phyloP scores from a whole-genome alignment of 495 filamentous ascomycete species.

The Trypethelium eluteriae region DNA sequence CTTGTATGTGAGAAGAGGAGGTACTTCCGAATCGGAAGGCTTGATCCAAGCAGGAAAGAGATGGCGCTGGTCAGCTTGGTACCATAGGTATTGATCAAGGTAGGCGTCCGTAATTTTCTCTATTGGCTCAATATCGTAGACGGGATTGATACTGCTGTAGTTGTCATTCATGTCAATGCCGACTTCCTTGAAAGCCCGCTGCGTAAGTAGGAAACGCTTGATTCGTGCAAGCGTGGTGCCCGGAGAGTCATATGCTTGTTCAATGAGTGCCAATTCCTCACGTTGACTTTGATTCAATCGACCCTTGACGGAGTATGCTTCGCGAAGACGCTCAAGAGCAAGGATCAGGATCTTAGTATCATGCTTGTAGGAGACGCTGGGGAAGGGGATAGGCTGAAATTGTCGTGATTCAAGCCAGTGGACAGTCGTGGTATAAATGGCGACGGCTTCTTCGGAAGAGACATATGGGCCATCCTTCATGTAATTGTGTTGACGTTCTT shows the following conservation, averaged over 20 bases:
- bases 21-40: slow-evolving; percentile 96
- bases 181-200: slow-evolving; percentile 98
- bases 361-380: slow-evolving; percentile 98
- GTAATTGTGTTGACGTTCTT: slow-evolving; percentile 98
- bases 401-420: slow-evolving; percentile 99
- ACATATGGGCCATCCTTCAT: slow-evolving; percentile 99
- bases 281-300: slow-evolving; percentile 95
- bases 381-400: slow-evolving; percentile 98
- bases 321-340: slow-evolving; percentile 85
- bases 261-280: slow-evolving; percentile 93
- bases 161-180: slow-evolving; percentile 99
- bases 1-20: slow-evolving; percentile 94
- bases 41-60: slow-evolving; percentile 99
- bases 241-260: slow-evolving; percentile 97
- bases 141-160: slow-evolving; percentile 96
- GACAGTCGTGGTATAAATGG: slow-evolving; percentile 97
- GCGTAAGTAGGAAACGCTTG: slow-evolving; percentile 94
- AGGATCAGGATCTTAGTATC: slow-evolving; percentile 99
- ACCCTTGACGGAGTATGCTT: slow-evolving; percentile 97
- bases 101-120: slow-evolving; percentile 99
- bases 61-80: slow-evolving; percentile 95
- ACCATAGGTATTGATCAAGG: slow-evolving; percentile 98
- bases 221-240: slow-evolving; percentile 94
- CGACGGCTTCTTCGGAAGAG: slow-evolving; percentile 95
- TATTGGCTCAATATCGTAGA: slow-evolving; percentile 98